Base-by-base conservation (phyloP, 179 eudicot genomes). In the Beta macrorhiza region DNA sequence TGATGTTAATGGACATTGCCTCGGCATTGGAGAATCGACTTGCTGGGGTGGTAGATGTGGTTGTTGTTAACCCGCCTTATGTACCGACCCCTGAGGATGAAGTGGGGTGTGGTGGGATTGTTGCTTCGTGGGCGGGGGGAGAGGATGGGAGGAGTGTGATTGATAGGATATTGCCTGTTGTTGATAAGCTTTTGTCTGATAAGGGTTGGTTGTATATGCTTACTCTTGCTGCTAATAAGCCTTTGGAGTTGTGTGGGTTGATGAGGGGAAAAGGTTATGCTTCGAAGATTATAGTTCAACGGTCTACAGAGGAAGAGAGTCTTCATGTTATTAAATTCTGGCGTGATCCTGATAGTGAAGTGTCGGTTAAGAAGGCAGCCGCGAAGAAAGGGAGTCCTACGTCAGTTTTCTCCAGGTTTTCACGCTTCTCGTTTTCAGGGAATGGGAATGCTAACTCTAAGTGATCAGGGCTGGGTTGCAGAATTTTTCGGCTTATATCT, bases 61-160 rank as follows among this genome's bases (percentile, higher is more conserved):
- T 95, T 57, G 97, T 95, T 69, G 93, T 93, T 75, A 95, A 95
- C 72, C 99, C 99, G 9, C 99, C 99, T 25, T 95, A 95, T 82
- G 98, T 95, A 75, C 99, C 99, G 32, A 95, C 99, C 44, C 98
- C 99, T 12, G 99, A 95, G 82, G 90, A 92, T n/a, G 98, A 95
- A 86, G 99, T 95, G 56, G 97, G 99, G 51, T 42, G 86, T 79
- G 79, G 73, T 19, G 98, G 99, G 47, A 92, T 95, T 76, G 87
- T 89, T 12, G 83, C 97, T 80, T 70, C 98, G 63, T 95, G 98
- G 99, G 99, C 98, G 11, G 99, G 99, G 37, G 99, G 99, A 15
- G 93, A 92, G 87, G 89, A 95, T 84, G 99, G 99, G 9, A 79
- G 98, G 79, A 84, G 80, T 13, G 95, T 95, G 58, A 95, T 93